A percentile compares a stretch with the other conserved stretches of the same genome.
Conservation (phyloP, 176 grass and related monocot species). For the Avena eriantha region DNA sequence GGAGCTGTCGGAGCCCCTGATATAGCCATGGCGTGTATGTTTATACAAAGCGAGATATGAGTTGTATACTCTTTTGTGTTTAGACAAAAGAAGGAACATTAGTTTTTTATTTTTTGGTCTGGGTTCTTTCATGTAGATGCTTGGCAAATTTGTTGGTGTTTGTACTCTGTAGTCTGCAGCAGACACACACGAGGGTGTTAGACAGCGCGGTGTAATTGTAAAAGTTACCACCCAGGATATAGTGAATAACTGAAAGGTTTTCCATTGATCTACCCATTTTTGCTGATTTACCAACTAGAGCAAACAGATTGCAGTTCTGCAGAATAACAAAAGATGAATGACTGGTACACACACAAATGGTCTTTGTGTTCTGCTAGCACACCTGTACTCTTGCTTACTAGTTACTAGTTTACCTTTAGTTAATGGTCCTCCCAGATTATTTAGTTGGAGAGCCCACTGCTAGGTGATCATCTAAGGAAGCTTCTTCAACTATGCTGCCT, state of each 20-base stretch:
- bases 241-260: conserved; percentile 36
- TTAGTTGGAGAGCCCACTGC: no score
- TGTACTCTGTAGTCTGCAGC: background rate
- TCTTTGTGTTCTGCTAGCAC: no score
- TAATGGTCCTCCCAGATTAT: no score
- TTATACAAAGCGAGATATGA: conserved; percentile 28
- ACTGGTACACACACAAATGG: no score
- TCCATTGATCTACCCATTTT: background rate
- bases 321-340: no score
- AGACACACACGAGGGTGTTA: conserved; percentile 28
- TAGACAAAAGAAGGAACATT: background rate
- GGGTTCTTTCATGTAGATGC: conserved; percentile 42
- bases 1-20: conserved; percentile 90
- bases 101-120: conserved; percentile 23
- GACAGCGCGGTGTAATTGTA: conserved; percentile 44
- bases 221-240: conserved; percentile 34
- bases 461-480: no score
- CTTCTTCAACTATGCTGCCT: no score
- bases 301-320: no score
- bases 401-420: no score
- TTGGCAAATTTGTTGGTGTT: conserved; percentile 35
- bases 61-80: background rate
- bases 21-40: conserved; percentile 49
- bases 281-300: no score
- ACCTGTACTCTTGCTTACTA: no score